A percentile compares a stretch with the other conserved stretches of the same genome.
phyloP scores from a whole-genome alignment of 768 basidiomycete genomes.

The Tulasnella sp. region DNA sequence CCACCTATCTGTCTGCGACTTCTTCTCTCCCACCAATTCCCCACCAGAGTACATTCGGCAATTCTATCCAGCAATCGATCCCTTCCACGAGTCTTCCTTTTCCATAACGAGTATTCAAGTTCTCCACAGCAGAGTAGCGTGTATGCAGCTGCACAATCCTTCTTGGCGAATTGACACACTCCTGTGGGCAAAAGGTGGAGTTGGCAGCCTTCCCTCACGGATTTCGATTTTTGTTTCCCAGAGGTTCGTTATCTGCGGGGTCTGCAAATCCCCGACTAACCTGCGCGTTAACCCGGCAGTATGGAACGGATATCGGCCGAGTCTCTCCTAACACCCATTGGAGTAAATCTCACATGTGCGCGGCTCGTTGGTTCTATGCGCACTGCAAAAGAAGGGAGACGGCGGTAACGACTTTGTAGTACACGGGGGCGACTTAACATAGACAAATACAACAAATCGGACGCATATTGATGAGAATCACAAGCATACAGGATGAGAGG shows the following conservation, averaged over 20 bases:
- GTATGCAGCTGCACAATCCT: not conserved
- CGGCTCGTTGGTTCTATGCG: no score
- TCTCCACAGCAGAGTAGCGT: not conserved
- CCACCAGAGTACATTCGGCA: not conserved
- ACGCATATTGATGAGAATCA: not conserved
- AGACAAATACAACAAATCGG: not conserved
- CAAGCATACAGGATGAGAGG: not conserved
- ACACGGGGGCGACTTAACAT: not conserved
- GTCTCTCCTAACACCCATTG: no score
- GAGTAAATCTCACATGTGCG: no score
- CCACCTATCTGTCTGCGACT: not conserved
- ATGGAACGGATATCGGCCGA: no score
- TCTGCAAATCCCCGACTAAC: not conserved
- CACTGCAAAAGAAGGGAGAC: no score
- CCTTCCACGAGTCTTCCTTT: not conserved
- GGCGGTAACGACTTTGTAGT: not conserved
- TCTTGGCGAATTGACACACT: not conserved
- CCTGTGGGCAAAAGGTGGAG: slow-evolving; percentile 11
- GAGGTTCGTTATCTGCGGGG: not conserved
- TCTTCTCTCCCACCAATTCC: not conserved
- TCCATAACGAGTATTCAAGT: not conserved
- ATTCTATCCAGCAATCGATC: not conserved
- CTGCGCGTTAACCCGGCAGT: not conserved
- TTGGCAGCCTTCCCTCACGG: not conserved
- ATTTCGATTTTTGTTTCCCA: not conserved